Conservation (phyloP, 2,329 filamentous ascomycete species). For the Exophiala sp. region DNA sequence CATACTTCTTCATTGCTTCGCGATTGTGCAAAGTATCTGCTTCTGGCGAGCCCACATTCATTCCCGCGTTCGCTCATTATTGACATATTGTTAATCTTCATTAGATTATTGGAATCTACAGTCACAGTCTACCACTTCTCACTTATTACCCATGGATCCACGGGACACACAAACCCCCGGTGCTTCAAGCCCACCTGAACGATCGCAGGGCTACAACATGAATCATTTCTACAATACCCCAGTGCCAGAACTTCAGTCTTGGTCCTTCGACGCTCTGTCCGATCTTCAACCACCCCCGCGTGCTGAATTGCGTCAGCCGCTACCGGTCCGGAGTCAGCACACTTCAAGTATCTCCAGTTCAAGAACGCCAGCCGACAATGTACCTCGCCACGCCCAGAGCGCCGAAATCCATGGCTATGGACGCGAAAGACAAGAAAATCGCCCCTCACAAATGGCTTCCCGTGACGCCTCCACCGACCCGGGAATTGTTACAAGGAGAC, state of each 20-base stretch:
- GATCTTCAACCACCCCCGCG: not conserved
- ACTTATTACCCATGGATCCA: slow-evolving; percentile 5
- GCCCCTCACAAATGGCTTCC: not conserved
- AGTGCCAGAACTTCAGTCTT: not conserved
- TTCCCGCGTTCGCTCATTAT: slow-evolving; percentile 7
- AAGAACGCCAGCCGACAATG: not conserved
- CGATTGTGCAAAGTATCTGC: not conserved
- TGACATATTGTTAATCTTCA: slow-evolving; percentile 23
- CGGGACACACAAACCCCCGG: not conserved
- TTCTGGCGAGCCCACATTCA: slow-evolving; percentile 6
- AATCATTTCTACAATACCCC: not conserved
- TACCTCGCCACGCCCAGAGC: not conserved
- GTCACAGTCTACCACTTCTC: slow-evolving; percentile 6
- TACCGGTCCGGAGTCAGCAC: not conserved
- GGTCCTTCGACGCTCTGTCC: slow-evolving; percentile 7
- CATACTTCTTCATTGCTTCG: too few relatives aligned
- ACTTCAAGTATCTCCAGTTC: not conserved
- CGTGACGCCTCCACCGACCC: not conserved
- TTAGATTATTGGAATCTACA: slow-evolving; percentile 24
- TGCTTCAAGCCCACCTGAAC: not conserved
- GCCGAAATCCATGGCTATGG: not conserved
- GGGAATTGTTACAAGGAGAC: not conserved
- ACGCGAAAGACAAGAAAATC: not conserved
- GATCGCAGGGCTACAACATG: slow-evolving; percentile 7
- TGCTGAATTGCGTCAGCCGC: not conserved